A percentile compares a stretch with the other conserved stretches of the same genome.
Evolutionary conservation across 2,329 filamentous ascomycete species (phyloP).

Genomic region (Aspergillus fischeri): DNA sequence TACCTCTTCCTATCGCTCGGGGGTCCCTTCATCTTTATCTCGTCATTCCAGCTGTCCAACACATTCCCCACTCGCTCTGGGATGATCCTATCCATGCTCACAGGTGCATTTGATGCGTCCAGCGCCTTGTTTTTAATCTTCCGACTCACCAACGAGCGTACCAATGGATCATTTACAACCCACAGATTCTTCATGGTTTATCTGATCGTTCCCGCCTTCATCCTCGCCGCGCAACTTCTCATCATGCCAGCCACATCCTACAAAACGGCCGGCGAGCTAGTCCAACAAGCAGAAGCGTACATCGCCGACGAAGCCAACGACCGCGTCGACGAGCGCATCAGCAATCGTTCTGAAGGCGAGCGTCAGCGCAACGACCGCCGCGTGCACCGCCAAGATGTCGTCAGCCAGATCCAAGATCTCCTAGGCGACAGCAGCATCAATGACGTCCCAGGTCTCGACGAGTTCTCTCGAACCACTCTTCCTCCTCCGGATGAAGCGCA

Average conservation of each 20-base stretch:
- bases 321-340: slow-evolving; percentile 53
- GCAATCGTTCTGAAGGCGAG: slow-evolving; percentile 44
- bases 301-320: slow-evolving; percentile 53
- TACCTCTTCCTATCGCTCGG: slow-evolving; percentile 75
- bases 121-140: slow-evolving; percentile 74
- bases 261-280: slow-evolving; percentile 79
- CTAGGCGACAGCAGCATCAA: slow-evolving; percentile 49
- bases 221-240: slow-evolving; percentile 63
- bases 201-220: slow-evolving; percentile 64
- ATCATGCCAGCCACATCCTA: slow-evolving; percentile 73
- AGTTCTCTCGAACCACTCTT: slow-evolving; percentile 33
- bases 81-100: slow-evolving; percentile 73
- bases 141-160: slow-evolving; percentile 63
- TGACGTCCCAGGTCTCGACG: not conserved
- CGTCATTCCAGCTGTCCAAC: slow-evolving; percentile 80
- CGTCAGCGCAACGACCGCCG: slow-evolving; percentile 53
- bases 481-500: slow-evolving; percentile 24
- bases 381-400: slow-evolving; percentile 58
- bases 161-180: slow-evolving; percentile 55
- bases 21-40: slow-evolving; percentile 77
- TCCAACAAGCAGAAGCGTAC: slow-evolving; percentile 62
- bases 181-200: slow-evolving; percentile 69
- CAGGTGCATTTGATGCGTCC: slow-evolving; percentile 78
- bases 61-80: slow-evolving; percentile 74
- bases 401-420: slow-evolving; percentile 68